Conservation (phyloP, 2,329 filamentous ascomycete species). For the Penicillium verrucosum region DNA sequence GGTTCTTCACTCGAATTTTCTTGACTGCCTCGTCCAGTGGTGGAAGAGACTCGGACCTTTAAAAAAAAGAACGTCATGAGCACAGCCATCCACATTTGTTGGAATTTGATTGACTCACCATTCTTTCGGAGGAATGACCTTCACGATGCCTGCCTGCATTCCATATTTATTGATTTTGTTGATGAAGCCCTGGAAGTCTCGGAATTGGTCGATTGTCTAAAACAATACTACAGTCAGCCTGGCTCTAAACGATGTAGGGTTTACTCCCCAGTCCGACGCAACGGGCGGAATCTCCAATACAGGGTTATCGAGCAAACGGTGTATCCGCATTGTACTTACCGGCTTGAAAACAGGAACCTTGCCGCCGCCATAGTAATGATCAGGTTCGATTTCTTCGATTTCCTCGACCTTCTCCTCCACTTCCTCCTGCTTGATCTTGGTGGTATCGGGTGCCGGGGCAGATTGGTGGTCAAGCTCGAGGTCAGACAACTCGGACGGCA, state of each 20-base stretch:
- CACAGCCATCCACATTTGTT: not conserved
- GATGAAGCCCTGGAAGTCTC: slow-evolving; percentile 89
- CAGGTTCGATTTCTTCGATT: slow-evolving; percentile 75
- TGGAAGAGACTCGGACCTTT: slow-evolving; percentile 67
- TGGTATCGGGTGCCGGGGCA: slow-evolving; percentile 24
- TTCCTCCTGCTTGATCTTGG: slow-evolving; percentile 38
- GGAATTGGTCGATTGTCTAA: slow-evolving; percentile 86
- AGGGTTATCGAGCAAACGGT: not conserved
- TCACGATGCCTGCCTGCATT: slow-evolving; percentile 96
- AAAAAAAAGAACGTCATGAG: slow-evolving; percentile 4
- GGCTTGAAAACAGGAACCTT: slow-evolving; percentile 92
- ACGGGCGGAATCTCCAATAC: too few relatives aligned
- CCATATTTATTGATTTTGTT: slow-evolving; percentile 87
- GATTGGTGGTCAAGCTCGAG: slow-evolving; percentile 39
- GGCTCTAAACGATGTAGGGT: not conserved
- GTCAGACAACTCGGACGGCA: slow-evolving; percentile 42
- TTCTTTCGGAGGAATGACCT: slow-evolving; percentile 88
- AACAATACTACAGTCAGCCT: slow-evolving; percentile 19
- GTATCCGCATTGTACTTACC: slow-evolving; percentile 45
- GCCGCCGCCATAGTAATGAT: slow-evolving; percentile 79
- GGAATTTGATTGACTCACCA: slow-evolving; percentile 64
- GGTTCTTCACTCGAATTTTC: slow-evolving; percentile 88
- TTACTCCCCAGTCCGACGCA: not conserved
- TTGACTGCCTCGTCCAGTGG: slow-evolving; percentile 82
- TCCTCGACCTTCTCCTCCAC: slow-evolving; percentile 65